phyloP scores from a whole-genome alignment of 768 basidiomycete genomes.

The Suillus paluster region DNA sequence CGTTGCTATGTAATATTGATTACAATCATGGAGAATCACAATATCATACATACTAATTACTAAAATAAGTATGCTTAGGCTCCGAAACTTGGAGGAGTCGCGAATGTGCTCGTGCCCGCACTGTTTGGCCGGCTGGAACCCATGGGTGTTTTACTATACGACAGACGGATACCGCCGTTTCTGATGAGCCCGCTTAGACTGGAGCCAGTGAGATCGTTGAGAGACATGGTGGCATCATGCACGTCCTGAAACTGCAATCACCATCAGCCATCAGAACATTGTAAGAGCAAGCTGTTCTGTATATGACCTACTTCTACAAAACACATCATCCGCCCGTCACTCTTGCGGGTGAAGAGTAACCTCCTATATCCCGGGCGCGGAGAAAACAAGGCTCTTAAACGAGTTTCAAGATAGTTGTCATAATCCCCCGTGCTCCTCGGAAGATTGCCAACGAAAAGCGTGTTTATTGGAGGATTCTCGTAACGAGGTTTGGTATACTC shows the following conservation, averaged over 20 bases:
- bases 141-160: conserved; percentile 98
- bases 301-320: conserved; percentile 83
- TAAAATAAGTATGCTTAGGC: background rate
- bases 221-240: conserved; percentile 77
- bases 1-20: background rate
- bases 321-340: conserved; percentile 93
- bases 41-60: background rate
- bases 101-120: conserved; percentile 34
- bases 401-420: conserved; percentile 84
- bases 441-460: conserved; percentile 95
- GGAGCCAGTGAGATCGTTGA: conserved; percentile 89
- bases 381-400: conserved; percentile 80
- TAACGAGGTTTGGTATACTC: conserved; percentile 29
- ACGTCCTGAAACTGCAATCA: conserved; percentile 85
- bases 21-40: background rate
- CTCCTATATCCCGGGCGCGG: conserved; percentile 85
- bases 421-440: conserved; percentile 80
- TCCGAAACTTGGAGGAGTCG: conserved; percentile 12
- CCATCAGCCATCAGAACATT: background rate
- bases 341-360: conserved; percentile 94
- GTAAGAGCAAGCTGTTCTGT: background rate
- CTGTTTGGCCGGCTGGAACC: conserved; percentile 84
- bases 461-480: conserved; percentile 98
- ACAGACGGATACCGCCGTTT: conserved; percentile 90
- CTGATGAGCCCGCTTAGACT: conserved; percentile 92